These are phyloP conservation scores for Phytomonas francai DNA, from an alignment of 208 protist genomes.

Conservation along the genomic window DNA sequence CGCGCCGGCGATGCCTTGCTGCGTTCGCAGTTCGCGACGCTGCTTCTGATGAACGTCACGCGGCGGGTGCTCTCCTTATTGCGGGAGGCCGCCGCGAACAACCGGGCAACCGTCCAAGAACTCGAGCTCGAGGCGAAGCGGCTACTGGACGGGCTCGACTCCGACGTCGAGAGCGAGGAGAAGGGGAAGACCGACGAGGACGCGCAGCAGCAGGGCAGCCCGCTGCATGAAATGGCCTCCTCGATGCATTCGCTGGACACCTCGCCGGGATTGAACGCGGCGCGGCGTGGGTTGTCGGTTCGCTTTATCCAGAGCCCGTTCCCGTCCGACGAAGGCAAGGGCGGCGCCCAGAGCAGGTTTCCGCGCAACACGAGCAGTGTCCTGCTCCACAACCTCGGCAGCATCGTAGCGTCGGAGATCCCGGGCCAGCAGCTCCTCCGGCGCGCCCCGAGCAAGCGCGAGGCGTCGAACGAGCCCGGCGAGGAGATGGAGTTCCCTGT, in stretches of 20 bases:
- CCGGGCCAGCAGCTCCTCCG: constrained; percentile 57
- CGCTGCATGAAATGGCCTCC: not conserved
- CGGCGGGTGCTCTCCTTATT: constrained; percentile 74
- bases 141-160: constrained; percentile 23
- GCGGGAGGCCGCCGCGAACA: constrained; percentile 46
- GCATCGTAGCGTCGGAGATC: constrained; percentile 53
- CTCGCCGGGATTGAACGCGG: constrained; percentile 5
- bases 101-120: constrained; percentile 26
- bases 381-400: constrained; percentile 29
- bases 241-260: constrained; percentile 1
- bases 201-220: constrained; percentile 6
- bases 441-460: constrained; percentile 44
- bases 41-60: constrained; percentile 82
- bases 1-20: constrained; percentile 46
- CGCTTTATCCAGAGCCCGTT: constrained; percentile 21
- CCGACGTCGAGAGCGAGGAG: constrained; percentile 9
- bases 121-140: constrained; percentile 40
- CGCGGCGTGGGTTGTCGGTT: constrained; percentile 18
- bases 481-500: constrained; percentile 43
- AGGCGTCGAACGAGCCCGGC: constrained; percentile 14
- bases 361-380: constrained; percentile 12
- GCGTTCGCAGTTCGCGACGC: constrained; percentile 57
- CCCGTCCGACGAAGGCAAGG: not conserved
- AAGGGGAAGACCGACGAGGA: constrained; percentile 11
- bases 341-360: not conserved